Base-by-base conservation (phyloP, 1,284 basidiomycete species). In the Fomitopsis palustris region DNA sequence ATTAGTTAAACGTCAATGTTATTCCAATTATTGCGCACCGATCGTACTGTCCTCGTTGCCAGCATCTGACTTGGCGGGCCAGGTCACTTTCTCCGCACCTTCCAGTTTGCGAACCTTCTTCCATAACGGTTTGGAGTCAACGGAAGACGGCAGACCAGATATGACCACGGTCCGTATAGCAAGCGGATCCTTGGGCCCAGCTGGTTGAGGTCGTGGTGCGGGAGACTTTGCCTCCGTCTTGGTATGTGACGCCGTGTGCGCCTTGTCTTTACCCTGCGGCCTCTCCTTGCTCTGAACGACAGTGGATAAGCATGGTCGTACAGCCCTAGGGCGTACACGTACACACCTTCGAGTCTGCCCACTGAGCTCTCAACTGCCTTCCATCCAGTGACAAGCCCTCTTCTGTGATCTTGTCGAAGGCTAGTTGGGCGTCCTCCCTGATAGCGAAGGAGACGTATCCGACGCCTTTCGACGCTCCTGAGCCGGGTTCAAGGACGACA, bases 361-460 rank as follows among this genome's bases (percentile, higher is more conserved):
- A 93, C 61, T 88, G 81, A 1, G 93, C 84, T 55, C 92, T 80
- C 61, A 96, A 75, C 65, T 78, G 85, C 60, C 93, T 79, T 6
- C 87, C 87, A 52, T 86, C 81, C 45, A 91, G 69, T 33, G 69
- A 68, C 41, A 92, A 75, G 3, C 81, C 84, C 62, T 83, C 84
- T 70, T 74, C 76, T 12, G 77, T 74, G 51, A 88, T 79, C 56
- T 83, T 82, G 42, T 86, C 81, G 59, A 90, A 82, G 2, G 92
- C 90, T 53, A 80, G 75, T 69, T 91, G 83, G 3, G 96, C 97
- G 76, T 99, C 97, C 67, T 97, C 92, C 57, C 82, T 84, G 62
- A 95, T 81, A 1, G 95, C 88, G 75, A 96, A 99, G 0, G 94
- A 90, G 61, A 98, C 94, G 73, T 98, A 99, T 62, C 96, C 96